Evolutionary conservation across 148 eudicot species (phyloP).

Genomic region (Beta vulgaris): DNA sequence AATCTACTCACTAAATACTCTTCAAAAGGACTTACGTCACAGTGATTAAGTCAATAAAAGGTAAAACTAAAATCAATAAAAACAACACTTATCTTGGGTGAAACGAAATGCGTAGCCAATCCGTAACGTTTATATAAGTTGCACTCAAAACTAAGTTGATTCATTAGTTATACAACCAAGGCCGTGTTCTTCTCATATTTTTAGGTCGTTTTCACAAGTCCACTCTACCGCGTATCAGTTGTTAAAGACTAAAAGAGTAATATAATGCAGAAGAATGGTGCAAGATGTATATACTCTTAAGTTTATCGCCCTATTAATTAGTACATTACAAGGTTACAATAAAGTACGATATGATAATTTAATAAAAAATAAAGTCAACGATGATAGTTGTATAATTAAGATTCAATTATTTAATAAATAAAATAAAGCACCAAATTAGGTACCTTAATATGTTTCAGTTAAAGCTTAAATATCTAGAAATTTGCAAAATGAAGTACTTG

Average conservation of each 20-base stretch:
- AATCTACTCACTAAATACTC: no score
- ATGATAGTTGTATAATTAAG: not conserved
- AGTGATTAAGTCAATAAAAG: not conserved
- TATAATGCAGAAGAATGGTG: not conserved
- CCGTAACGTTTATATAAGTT: not conserved
- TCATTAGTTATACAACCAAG: slow-evolving; percentile 6
- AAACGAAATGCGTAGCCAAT: not conserved
- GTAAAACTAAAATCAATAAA: not conserved
- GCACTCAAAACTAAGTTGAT: slow-evolving; percentile 11
- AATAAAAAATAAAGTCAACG: not conserved
- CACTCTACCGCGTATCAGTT: not conserved
- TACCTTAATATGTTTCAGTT: not conserved
- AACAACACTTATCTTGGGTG: not conserved
- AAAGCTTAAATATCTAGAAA: not conserved
- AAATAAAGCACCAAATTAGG: not conserved
- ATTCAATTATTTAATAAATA: not conserved
- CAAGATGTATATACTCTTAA: not conserved
- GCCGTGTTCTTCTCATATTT: not conserved
- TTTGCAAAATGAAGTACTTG: not conserved
- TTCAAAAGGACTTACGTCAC: no score
- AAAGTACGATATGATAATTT: no score
- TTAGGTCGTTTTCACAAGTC: not conserved
- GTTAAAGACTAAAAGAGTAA: not conserved
- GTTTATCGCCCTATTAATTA: not conserved
- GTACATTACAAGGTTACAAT: not conserved